These are phyloP conservation scores for Mrakia gelida DNA, from an alignment of 768 basidiomycete genomes.

Conservation along the genomic window DNA sequence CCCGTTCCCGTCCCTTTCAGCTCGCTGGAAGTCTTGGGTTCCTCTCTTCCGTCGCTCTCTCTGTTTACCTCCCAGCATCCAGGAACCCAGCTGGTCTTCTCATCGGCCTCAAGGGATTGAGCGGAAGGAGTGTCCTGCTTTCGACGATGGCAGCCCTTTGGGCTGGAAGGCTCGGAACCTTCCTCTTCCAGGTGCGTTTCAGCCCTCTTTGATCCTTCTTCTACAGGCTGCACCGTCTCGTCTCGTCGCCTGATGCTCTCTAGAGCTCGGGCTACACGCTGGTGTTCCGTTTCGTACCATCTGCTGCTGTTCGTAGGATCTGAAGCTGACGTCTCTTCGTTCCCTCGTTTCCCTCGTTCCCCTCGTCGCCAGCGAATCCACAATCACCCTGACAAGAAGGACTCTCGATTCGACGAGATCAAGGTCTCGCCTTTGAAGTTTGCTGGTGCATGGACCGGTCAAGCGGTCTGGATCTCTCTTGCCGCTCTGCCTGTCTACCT, in stretches of 20 bases:
- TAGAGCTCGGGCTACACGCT: too few relatives aligned
- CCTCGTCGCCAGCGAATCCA: constrained; percentile 46
- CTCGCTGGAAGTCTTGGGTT: constrained; percentile 64
- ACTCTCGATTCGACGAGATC: constrained; percentile 63
- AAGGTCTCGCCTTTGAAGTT: constrained; percentile 53
- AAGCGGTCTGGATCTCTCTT: constrained; percentile 60
- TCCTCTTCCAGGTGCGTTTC: constrained; percentile 55
- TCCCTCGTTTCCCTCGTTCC: not conserved
- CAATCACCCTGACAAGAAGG: constrained; percentile 53
- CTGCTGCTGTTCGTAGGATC: not conserved
- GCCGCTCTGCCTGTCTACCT: constrained; percentile 68
- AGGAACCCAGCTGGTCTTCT: constrained; percentile 34
- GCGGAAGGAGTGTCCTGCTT: constrained; percentile 55
- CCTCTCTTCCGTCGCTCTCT: constrained; percentile 56
- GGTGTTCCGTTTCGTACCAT: too few relatives aligned
- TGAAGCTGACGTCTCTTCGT: not conserved
- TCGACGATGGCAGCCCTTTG: constrained; percentile 59
- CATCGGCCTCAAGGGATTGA: constrained; percentile 25
- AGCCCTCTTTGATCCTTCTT: not conserved
- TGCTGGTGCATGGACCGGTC: constrained; percentile 57
- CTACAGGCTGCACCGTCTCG: too few relatives aligned
- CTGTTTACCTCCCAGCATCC: constrained; percentile 45
- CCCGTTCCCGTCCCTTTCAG: constrained; percentile 38
- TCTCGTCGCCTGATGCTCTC: too few relatives aligned
- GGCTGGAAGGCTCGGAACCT: constrained; percentile 60